Base-by-base conservation (phyloP, 2,329 filamentous ascomycete species). In the Colletotrichum sublineola region DNA sequence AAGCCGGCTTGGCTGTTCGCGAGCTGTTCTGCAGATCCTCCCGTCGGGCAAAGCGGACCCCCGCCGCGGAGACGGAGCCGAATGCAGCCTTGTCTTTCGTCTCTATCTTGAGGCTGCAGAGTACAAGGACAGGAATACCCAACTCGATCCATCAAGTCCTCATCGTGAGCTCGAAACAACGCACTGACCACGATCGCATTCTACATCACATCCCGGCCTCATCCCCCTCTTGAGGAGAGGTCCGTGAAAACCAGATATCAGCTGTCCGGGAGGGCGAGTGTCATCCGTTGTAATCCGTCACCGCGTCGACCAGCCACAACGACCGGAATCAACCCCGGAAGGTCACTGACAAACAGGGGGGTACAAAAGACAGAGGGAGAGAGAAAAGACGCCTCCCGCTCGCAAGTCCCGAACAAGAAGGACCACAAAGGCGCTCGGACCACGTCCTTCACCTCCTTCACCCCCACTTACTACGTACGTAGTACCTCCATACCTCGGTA, bases 321-420 rank as follows among this genome's bases (percentile, higher is more conserved):
- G 61, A 14, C 36, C 62, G 62, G 38, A 36, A 7, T 2, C 24
- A 33, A 1, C 24, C 24, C 8, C 5, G 36, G 44, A n/a, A 29
- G 15, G 44, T 53, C 62, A 62, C 67, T 66, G 50, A 65, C 42
- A 65, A 69, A 15, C 61, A 7, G 40, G 3, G 14, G 3, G 40
- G 18, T 3, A 42, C 1, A 18, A 44, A 46, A n/a, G 12, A 46
- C 3, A 46, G 6, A 44, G 15, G 5, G 12, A 12, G n/a, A 6
- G n/a, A 46, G 20, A n/a, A n/a, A 11, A 46, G 2, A 46, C 55
- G 15, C 46, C 38, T 31, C 12, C 29, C 5, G 20, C 12, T 40
- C n/a, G 8, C 52, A 72, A 72, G 69, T 69, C 46, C 69, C 66
- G 60, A 64, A 42, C 9, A 15, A 50, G 24, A 20, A 46, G 3